Evolutionary conservation across 2,329 filamentous ascomycete species (phyloP).

Genomic region (Aschersonia sp.): DNA sequence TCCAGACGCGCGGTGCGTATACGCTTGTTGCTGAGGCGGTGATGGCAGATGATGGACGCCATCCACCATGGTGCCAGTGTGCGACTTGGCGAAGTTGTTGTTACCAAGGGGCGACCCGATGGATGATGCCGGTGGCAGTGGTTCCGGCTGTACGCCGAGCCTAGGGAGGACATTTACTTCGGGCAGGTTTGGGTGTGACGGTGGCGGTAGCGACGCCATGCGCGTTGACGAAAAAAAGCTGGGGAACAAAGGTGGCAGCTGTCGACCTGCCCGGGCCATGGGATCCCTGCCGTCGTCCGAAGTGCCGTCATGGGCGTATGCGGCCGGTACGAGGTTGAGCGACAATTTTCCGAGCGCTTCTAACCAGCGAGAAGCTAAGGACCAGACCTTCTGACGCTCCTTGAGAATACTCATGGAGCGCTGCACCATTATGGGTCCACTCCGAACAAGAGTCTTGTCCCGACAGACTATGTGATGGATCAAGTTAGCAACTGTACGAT

Average conservation of each 20-base stretch:
- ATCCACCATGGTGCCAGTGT: neutral
- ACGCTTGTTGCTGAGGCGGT: slow-evolving; percentile 4
- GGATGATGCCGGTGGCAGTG: slow-evolving; percentile 5
- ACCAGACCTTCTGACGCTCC: slow-evolving; percentile 36
- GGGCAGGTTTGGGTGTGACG: slow-evolving; percentile 5
- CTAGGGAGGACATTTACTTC: slow-evolving; percentile 8
- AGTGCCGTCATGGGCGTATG: slow-evolving; percentile 26
- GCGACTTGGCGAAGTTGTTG: neutral
- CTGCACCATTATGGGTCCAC: slow-evolving; percentile 30
- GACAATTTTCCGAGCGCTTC: slow-evolving; percentile 32
- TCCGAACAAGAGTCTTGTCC: slow-evolving; percentile 21
- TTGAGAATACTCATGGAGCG: slow-evolving; percentile 29
- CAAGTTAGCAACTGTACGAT: neutral
- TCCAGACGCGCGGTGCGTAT: slow-evolving; percentile 6
- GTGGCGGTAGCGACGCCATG: slow-evolving; percentile 1
- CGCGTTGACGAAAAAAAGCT: neutral
- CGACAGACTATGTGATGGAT: slow-evolving; percentile 19
- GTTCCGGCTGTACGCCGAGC: slow-evolving; percentile 9
- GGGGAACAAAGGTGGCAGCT: slow-evolving; percentile 5
- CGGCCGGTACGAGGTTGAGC: slow-evolving; percentile 24
- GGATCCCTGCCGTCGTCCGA: slow-evolving; percentile 33
- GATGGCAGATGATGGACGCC: slow-evolving; percentile 2
- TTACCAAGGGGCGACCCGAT: slow-evolving; percentile 6
- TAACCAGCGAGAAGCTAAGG: slow-evolving; percentile 37
- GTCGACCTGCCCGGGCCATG: slow-evolving; percentile 11